Base-by-base conservation (phyloP, 768 basidiomycete species). In the Hericium coralloides region DNA sequence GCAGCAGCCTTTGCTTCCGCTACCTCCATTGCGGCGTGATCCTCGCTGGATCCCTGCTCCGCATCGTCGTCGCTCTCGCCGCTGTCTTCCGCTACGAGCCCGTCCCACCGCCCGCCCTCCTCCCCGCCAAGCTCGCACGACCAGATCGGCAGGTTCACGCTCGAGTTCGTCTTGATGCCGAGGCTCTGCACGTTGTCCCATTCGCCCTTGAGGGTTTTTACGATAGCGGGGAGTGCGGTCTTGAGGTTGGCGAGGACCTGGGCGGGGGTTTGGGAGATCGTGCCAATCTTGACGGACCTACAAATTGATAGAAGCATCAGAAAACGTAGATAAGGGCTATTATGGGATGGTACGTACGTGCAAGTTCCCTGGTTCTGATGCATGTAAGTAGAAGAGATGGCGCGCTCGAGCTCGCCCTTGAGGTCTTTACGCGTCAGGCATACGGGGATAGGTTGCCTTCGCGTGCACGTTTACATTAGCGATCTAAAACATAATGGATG, bases 361-460 rank as follows among this genome's bases (percentile, higher is more conserved):
- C 89, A 92, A 6, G 93, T 97, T 12, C 97, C 97, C 61, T 82
- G 84, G 56, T 94, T 92, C 72, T 94, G 90, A 69, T 94, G 89
- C 86, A 97, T 90, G 70, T 97, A 97, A 2, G 95, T 95, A 12
- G 94, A 93, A 4, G 85, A 85, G 61, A 99, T 84, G 17, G 95
- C 95, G 48, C 87, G 84, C 69, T 95, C 95, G 10, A 99, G 80
- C 65, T 98, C 94, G 49, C 77, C 80, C 69, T 98, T 98, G 58
- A 99, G 79, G 70, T 95, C 89, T 66, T 93, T 94, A 22, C 87
- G 83, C 12, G 80, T 85, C 53, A 99, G 69, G 61, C 82, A 85
- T n/a, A 98, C 95, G 1, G 97, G 93, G 36, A 98, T 91, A 1
- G 97, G 97, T 70, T 95, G 92, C 73, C 95, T 98, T 5, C 38